Percentiles rank a stretch among this genome's conserved stretches.
Conservation (phyloP, 305 asterid species). For the Petunia hybrid region DNA sequence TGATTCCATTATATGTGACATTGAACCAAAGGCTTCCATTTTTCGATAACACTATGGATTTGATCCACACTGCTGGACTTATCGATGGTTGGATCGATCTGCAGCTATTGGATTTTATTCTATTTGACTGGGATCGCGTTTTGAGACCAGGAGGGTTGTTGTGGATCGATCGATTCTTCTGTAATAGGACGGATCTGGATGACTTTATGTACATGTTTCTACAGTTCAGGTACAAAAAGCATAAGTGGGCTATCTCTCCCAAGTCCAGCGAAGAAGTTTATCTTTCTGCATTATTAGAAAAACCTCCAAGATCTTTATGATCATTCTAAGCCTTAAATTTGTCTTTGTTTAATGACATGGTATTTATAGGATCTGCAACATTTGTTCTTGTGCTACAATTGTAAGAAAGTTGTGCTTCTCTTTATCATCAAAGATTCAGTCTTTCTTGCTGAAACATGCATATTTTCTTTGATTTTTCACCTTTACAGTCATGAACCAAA, state of each 20-base stretch:
- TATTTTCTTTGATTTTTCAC: background rate
- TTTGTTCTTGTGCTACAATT: background rate
- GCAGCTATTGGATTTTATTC: slow-evolving; percentile 74
- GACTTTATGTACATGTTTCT: slow-evolving; percentile 89
- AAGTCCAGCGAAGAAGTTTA: slow-evolving; percentile 82
- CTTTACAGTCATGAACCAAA: background rate
- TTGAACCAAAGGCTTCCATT: slow-evolving; percentile 90
- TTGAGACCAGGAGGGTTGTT: slow-evolving; percentile 89
- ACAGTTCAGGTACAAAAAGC: slow-evolving; percentile 92
- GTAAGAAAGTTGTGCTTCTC: background rate
- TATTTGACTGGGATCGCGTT: slow-evolving; percentile 91
- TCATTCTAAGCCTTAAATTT: background rate
- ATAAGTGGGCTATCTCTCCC: slow-evolving; percentile 77
- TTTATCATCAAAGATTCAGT: slow-evolving; percentile 5
- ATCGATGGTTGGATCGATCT: slow-evolving; percentile 94
- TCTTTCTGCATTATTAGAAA: slow-evolving; percentile 87
- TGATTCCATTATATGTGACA: slow-evolving; percentile 73
- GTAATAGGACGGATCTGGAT: slow-evolving; percentile 81
- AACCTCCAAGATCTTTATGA: slow-evolving; percentile 78
- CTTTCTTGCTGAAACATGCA: background rate
- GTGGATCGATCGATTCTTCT: slow-evolving; percentile 88
- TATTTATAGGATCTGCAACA: slow-evolving; percentile 26
- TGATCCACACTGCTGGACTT: slow-evolving; percentile 83
- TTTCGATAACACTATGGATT: slow-evolving; percentile 89
- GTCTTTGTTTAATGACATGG: slow-evolving; percentile 11